Evolutionary conservation across 1,284 basidiomycete genomes (phyloP).

Genomic region (Ustilago nuda): DNA sequence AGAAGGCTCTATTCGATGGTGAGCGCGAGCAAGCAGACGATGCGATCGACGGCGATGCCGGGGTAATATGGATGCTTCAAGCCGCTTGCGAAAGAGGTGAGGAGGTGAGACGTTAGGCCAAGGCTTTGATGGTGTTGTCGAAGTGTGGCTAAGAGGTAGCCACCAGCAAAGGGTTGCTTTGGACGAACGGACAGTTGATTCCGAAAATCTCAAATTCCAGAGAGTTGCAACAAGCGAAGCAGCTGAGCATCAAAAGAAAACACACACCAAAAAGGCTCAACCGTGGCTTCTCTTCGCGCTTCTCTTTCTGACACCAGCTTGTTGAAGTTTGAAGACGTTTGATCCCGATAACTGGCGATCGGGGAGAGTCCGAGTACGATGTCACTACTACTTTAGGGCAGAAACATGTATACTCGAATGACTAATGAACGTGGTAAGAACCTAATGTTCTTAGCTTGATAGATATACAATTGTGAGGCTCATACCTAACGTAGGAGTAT

Average conservation of each 20-base stretch:
- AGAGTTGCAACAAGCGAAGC: constrained; percentile 1
- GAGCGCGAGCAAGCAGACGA: neutral
- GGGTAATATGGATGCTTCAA: neutral
- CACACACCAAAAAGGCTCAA: neutral
- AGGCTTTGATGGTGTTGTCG: neutral
- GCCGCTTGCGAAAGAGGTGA: neutral
- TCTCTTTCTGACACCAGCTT: neutral
- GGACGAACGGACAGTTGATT: neutral
- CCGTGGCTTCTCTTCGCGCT: neutral
- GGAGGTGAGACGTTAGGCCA: neutral
- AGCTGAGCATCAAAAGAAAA: neutral
- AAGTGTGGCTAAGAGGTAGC: neutral
- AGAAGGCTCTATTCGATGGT: neutral
- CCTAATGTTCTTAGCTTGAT: no score
- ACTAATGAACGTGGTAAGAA: no score
- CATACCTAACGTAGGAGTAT: no score
- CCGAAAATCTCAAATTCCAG: constrained; percentile 3
- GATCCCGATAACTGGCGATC: no score
- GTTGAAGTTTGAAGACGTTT: no score
- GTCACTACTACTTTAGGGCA: no score
- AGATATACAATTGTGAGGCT: no score
- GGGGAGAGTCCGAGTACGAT: no score
- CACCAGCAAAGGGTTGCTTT: neutral
- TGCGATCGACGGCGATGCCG: neutral
- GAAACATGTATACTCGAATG: no score